Evolutionary conservation across 495 filamentous ascomycete species (phyloP), one percentile per base, ranked within the genome.

Genomic region (Talaromyces borbonicus): DNA sequence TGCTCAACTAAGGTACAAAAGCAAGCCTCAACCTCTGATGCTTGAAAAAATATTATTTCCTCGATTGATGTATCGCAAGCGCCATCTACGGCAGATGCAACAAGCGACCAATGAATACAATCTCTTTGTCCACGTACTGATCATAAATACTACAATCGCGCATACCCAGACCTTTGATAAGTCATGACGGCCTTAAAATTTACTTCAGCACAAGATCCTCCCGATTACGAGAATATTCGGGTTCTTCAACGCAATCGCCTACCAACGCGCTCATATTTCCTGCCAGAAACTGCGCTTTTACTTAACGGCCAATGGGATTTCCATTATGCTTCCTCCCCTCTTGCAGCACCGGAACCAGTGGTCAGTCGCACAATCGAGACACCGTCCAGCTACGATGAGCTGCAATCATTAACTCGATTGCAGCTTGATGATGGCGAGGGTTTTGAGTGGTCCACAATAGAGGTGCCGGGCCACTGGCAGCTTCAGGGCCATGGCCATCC

Each of bases 401-500:
- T 23, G 56, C 54, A 14, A 16, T 36, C 32, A 36, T 9, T 36
- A 8, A 16, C 32, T 18, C 15, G 8, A 18, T 18, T 36, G 8
- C 14, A 36, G 15, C 38, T 41, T 19, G 30, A 8, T 8, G 40
- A 29, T 9, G 18, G 19, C 11, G 5, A 22, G 8, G 30, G 11
- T 11, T 15, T 14, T 6, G 53, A 51, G 44, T 81, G 79, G 75
- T 63, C 56, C 11, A 54, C 63, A 29, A 73, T 83, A 46, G 48
- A 67, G 26, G 81, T 85, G 8, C 81, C 80, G 1, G 76, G 78
- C 8, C 80, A 82, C 70, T 85, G 81, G 82, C 81, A 85, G 52
- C 60, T 80, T 12, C 78, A 84, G 51, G 79, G 79, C 26, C 74
- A 78, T 47, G 79, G 78, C 5, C 71, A 68, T 8, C 78, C 78